Base-by-base conservation (phyloP, 805 yeast genomes). In the Ogataea methanolica region DNA sequence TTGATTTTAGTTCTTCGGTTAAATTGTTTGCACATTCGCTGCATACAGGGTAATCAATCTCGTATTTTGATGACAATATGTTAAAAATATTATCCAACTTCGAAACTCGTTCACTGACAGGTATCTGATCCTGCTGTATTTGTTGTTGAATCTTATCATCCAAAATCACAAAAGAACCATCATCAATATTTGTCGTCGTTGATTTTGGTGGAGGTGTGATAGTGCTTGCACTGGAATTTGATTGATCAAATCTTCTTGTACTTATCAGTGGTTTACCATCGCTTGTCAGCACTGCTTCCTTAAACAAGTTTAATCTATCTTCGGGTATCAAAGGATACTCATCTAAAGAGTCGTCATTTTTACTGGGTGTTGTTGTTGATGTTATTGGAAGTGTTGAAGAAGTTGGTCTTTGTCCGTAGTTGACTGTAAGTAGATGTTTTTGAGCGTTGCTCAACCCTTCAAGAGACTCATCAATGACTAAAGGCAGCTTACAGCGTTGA, bases 31-130 rank as follows among this genome's bases (percentile, higher is more conserved):
- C 85, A 64, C 99, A 94, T 39, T 91, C 97, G 22, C 75, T 74
- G 57, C 98, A 92, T 15, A 94, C 80, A 0, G 99, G 99, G 59
- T 81, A 82, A 53, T 88, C 95, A 15, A 92, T 75, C 50, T 84
- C 89, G 44, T 84, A 83, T 51, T 85, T 83, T 1, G 94, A 83
- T 0, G 94, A 83, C 6, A 92, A 66, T 2, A 86, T 72, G 52
- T 85, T 83, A 62, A 88, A 90, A 2, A 92, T 76, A 36, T 78
- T 79, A 2, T 79, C 80, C 33, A 89, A 62, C 0, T 81, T 73
- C 41, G 75, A 74, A 21, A 64, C 67, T 23, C 66, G 56, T 42
- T 66, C 72, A 23, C 67, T 67, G 50, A 65, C 63, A 49, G 71
- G 54, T 16, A 50, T 51, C 34, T 56, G 52, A 48, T 50, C 67